These are phyloP conservation scores for Leccinum uliginosum DNA, from an alignment of 768 basidiomycete species.

Conservation along the genomic window DNA sequence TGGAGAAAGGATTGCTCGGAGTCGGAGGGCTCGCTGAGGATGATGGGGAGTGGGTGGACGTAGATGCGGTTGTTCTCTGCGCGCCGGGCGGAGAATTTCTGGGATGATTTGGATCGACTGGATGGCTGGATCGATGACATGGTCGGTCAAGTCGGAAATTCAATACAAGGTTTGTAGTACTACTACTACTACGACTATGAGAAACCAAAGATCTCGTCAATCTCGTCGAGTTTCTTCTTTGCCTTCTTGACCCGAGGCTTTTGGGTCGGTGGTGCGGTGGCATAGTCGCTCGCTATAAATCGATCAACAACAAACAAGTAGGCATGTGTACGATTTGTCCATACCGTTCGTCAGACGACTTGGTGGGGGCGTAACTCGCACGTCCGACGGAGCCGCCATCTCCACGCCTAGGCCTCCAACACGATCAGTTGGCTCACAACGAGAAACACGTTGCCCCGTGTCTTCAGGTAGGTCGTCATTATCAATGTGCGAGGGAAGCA, in stretches of 20 bases:
- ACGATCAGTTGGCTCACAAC: neutral
- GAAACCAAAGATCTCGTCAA: conserved; percentile 27
- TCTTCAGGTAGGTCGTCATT: conserved; percentile 12
- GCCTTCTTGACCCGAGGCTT: conserved; percentile 15
- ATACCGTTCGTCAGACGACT: conserved; percentile 4
- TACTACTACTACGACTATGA: neutral
- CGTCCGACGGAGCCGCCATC: neutral
- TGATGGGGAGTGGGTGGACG: conserved; percentile 62
- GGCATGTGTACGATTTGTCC: neutral
- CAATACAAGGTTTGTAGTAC: neutral
- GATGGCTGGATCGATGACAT: conserved; percentile 44
- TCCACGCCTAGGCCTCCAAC: neutral
- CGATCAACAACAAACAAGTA: neutral
- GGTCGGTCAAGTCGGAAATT: neutral
- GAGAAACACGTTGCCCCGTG: conserved; percentile 10
- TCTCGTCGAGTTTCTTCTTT: conserved; percentile 23
- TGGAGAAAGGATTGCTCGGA: conserved; percentile 37
- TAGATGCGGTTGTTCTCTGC: conserved; percentile 68
- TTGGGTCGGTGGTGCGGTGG: neutral
- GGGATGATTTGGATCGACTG: conserved; percentile 33
- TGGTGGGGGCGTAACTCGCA: neutral
- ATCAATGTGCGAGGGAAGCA: neutral
- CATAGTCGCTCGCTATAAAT: neutral
- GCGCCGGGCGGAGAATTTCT: conserved; percentile 52
- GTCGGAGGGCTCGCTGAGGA: conserved; percentile 40